These are phyloP conservation scores for Actinomucor elegans DNA, from an alignment of 371 early-diverging fungal species.

Conservation along the genomic window DNA sequence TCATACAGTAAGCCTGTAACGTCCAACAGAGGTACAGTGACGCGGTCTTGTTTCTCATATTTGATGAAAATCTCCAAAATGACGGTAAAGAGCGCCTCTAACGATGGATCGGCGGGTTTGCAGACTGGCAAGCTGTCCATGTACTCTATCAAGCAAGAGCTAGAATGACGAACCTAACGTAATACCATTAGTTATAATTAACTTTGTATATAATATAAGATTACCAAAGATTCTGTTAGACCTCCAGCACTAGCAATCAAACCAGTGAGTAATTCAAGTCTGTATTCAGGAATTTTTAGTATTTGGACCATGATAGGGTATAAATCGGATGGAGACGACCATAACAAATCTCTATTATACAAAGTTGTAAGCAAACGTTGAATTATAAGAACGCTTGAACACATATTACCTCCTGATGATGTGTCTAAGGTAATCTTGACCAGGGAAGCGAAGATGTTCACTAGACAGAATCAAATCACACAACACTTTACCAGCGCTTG, in stretches of 20 bases:
- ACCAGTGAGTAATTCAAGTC: slow-evolving; percentile 65
- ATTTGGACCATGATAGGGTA: slow-evolving; percentile 65
- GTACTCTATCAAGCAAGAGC: slow-evolving; percentile 63
- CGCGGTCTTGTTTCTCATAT: slow-evolving; percentile 61
- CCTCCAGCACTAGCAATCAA: slow-evolving; percentile 80
- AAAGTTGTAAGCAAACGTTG: no score
- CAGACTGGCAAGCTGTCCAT: slow-evolving; percentile 41
- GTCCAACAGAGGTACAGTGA: slow-evolving; percentile 67
- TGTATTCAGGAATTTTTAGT: slow-evolving; percentile 54
- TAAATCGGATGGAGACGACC: slow-evolving; percentile 67
- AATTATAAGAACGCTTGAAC: no score
- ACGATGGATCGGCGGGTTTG: slow-evolving; percentile 8
- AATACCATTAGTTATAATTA: no score
- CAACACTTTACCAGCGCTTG: slow-evolving; percentile 63
- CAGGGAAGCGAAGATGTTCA: slow-evolving; percentile 18
- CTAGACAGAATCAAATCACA: slow-evolving; percentile 34
- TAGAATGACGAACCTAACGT: slow-evolving; percentile 68
- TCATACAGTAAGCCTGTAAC: slow-evolving; percentile 68
- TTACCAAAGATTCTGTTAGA: slow-evolving; percentile 76
- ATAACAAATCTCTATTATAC: slow-evolving; percentile 48
- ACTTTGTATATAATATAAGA: neutral
- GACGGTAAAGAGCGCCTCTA: slow-evolving; percentile 33
- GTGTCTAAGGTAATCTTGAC: slow-evolving; percentile 22
- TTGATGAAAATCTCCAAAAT: slow-evolving; percentile 44
- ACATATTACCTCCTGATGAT: slow-evolving; percentile 14